Percentiles rank a stretch among this genome's conserved stretches.
These are phyloP conservation scores for Bipolaris gigantea DNA, from an alignment of 2,329 filamentous ascomycete species.

Conservation along the genomic window DNA sequence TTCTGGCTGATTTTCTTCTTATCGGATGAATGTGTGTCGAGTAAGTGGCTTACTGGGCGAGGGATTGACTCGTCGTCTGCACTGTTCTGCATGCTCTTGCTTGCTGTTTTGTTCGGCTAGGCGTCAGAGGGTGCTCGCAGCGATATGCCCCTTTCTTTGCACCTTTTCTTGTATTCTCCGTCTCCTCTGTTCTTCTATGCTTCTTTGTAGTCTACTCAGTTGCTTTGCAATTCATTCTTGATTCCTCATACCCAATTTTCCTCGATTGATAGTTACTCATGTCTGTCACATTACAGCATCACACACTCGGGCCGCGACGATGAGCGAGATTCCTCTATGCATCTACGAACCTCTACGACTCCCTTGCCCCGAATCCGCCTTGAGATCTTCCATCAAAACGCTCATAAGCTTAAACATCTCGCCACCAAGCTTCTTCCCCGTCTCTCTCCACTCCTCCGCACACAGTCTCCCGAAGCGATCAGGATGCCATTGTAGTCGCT, in stretches of 20 bases:
- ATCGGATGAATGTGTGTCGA: background rate
- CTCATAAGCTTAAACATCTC: conserved; percentile 45
- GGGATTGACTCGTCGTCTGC: background rate
- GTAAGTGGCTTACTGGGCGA: background rate
- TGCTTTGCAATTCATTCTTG: background rate
- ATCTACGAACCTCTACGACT: background rate
- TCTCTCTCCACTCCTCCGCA: conserved; percentile 35
- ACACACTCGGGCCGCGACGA: background rate
- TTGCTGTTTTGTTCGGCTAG: background rate
- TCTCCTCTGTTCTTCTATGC: background rate
- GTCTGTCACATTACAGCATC: background rate
- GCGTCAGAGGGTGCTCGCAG: background rate
- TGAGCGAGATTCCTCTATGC: background rate
- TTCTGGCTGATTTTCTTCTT: background rate
- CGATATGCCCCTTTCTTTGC: background rate
- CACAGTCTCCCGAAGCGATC: conserved; percentile 43
- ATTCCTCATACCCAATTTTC: no score
- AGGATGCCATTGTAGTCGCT: conserved; percentile 43
- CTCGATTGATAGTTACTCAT: background rate
- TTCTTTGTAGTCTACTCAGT: background rate
- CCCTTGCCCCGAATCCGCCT: background rate
- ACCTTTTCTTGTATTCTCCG: background rate
- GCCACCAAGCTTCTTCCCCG: conserved; percentile 35
- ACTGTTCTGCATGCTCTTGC: background rate
- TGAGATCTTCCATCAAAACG: conserved; percentile 32